Evolutionary conservation across 169 alveolate genomes (phyloP).

Genomic region (Cryptosporidium bovis): DNA sequence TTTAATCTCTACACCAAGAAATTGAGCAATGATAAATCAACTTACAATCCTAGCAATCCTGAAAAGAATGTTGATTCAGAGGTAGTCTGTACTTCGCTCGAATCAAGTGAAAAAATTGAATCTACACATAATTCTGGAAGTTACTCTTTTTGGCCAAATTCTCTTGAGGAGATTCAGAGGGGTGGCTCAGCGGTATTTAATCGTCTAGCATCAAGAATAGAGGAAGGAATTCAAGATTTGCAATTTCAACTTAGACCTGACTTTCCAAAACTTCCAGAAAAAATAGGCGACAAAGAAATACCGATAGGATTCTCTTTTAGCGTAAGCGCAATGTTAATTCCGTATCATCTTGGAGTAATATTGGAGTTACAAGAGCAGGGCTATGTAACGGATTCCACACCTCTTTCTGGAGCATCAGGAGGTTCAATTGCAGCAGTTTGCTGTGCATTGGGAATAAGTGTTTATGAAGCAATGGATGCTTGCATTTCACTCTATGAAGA

Average conservation of each 20-base stretch:
- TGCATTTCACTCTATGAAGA: conserved; percentile 65
- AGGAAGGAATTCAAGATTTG: conserved; percentile 73
- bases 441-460: conserved; percentile 62
- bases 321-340: conserved; percentile 71
- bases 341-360: conserved; percentile 71
- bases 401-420: conserved; percentile 73
- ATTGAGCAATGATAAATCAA: not conserved
- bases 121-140: not conserved
- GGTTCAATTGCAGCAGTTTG: conserved; percentile 73
- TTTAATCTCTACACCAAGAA: conserved; percentile 35
- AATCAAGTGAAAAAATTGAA: not conserved
- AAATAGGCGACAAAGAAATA: conserved; percentile 10
- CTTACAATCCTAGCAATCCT: not conserved
- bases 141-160: conserved; percentile 64
- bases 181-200: conserved; percentile 68
- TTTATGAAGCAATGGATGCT: conserved; percentile 74
- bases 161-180: conserved; percentile 51
- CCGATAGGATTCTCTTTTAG: conserved; percentile 70
- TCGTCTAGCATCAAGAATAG: conserved; percentile 63
- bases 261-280: conserved; percentile 57
- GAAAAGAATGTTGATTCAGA: not conserved
- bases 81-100: not conserved
- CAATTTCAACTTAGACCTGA: conserved; percentile 65
- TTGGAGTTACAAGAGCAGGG: conserved; percentile 73
- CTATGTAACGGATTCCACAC: conserved; percentile 52